Conservation (phyloP, 805 yeast species). For the Nakazawaea wyomingensis region DNA sequence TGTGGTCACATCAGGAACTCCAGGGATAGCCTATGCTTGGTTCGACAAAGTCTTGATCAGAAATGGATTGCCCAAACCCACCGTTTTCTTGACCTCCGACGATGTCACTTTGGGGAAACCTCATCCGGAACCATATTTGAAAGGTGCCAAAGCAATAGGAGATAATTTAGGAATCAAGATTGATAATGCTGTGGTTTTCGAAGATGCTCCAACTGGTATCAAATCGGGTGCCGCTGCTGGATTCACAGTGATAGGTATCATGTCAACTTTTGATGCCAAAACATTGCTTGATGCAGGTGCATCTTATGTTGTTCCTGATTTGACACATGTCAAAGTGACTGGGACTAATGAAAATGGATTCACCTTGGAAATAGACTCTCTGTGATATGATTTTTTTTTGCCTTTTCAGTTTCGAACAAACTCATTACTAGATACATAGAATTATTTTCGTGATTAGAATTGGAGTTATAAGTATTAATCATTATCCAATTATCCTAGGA, state of each 20-base stretch:
- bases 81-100: constrained; percentile 76
- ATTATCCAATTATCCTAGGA: too few species aligned
- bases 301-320: constrained; percentile 72
- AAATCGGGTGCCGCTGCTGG: constrained; percentile 81
- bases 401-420: too few species aligned
- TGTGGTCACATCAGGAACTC: constrained; percentile 80
- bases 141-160: constrained; percentile 45
- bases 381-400: too few species aligned
- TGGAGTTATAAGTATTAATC: too few species aligned
- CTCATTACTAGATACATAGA: too few species aligned
- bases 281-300: constrained; percentile 73
- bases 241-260: constrained; percentile 75
- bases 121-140: constrained; percentile 74
- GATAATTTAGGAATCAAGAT: constrained; percentile 26
- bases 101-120: constrained; percentile 80
- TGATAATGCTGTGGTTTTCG: constrained; percentile 53
- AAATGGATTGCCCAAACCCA: constrained; percentile 45
- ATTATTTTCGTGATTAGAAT: too few species aligned
- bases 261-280: constrained; percentile 70
- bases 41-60: constrained; percentile 55
- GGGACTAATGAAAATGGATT: constrained; percentile 44
- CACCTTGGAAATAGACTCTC: constrained; percentile 35
- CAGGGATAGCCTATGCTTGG: constrained; percentile 75
- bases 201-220: constrained; percentile 88
- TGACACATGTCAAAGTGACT: constrained; percentile 55